Evolutionary conservation across 2,329 filamentous ascomycete genomes (phyloP).

Genomic region (Pseudogymnoascus sp.): DNA sequence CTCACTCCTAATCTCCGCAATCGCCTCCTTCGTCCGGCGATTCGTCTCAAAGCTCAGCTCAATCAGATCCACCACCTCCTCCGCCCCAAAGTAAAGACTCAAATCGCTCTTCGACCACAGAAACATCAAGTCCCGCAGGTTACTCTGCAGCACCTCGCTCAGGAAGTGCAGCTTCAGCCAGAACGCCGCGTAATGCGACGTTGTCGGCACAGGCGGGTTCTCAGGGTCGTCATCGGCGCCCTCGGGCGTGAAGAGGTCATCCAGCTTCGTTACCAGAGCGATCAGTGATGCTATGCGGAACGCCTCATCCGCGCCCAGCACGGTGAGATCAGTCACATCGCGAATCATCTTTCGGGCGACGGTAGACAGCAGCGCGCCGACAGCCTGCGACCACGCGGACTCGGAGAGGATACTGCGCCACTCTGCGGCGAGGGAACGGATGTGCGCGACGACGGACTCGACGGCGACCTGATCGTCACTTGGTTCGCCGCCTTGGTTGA

Average conservation of each 20-base stretch:
- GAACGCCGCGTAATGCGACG: constrained; percentile 51
- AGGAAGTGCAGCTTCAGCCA: constrained; percentile 60
- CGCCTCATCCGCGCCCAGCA: constrained; percentile 56
- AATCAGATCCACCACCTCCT: constrained; percentile 56
- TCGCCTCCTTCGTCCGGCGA: constrained; percentile 47
- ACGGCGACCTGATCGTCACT: constrained; percentile 42
- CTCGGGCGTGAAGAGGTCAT: constrained; percentile 50
- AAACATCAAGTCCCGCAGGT: constrained; percentile 54
- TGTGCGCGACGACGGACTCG: constrained; percentile 44
- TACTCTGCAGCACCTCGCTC: constrained; percentile 57
- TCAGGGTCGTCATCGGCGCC: constrained; percentile 3
- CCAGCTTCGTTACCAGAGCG: constrained; percentile 46
- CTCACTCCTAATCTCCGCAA: constrained; percentile 48
- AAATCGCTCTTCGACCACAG: constrained; percentile 60
- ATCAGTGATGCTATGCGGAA: constrained; percentile 54
- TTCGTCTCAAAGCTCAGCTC: constrained; percentile 58
- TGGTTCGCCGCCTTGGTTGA: constrained; percentile 40
- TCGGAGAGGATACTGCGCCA: constrained; percentile 52
- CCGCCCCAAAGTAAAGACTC: constrained; percentile 52
- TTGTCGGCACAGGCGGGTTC: constrained; percentile 41
- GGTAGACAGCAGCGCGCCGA: constrained; percentile 51
- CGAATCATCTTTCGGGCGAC: constrained; percentile 50
- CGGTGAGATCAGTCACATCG: constrained; percentile 54
- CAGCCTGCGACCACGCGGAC: constrained; percentile 55
- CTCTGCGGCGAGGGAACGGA: constrained; percentile 44